phyloP scores from a whole-genome alignment of 148 eudicot species.

The Rhododendron ovatum region DNA sequence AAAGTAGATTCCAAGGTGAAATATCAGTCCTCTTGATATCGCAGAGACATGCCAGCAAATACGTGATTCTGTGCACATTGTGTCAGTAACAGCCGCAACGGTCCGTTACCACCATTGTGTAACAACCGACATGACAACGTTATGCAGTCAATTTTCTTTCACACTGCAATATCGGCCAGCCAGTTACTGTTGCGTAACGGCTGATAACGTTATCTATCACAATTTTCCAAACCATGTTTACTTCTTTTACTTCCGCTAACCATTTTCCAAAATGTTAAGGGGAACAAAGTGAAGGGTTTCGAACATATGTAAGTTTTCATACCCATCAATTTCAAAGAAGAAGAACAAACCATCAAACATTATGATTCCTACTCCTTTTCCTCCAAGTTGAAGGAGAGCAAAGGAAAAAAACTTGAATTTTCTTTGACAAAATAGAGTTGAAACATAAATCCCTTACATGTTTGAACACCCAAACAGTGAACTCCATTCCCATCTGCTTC shows the following conservation, averaged over 20 bases:
- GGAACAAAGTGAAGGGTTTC: not conserved
- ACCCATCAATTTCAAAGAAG: not conserved
- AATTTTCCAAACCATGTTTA: not conserved
- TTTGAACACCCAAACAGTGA: slow-evolving; percentile 95
- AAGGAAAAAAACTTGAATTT: not conserved
- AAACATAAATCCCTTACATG: slow-evolving; percentile 55
- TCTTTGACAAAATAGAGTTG: not conserved
- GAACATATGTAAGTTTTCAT: not conserved
- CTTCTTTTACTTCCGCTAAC: not conserved
- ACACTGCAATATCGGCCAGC: not conserved
- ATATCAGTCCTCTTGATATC: too few species aligned
- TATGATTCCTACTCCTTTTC: not conserved
- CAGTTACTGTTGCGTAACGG: not conserved
- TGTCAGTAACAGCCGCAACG: not conserved
- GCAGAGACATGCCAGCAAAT: too few species aligned
- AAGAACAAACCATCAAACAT: not conserved
- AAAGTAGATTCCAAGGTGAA: too few species aligned
- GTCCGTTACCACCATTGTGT: not conserved
- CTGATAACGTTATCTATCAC: not conserved
- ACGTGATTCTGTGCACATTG: too few species aligned
- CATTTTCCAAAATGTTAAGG: not conserved
- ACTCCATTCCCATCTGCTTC: slow-evolving; percentile 97
- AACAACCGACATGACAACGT: not conserved
- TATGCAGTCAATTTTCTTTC: not conserved
- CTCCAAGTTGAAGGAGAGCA: not conserved